These are phyloP conservation scores for Trebouxia sp. DNA, from an alignment of 139 green algal species.

Conservation along the genomic window DNA sequence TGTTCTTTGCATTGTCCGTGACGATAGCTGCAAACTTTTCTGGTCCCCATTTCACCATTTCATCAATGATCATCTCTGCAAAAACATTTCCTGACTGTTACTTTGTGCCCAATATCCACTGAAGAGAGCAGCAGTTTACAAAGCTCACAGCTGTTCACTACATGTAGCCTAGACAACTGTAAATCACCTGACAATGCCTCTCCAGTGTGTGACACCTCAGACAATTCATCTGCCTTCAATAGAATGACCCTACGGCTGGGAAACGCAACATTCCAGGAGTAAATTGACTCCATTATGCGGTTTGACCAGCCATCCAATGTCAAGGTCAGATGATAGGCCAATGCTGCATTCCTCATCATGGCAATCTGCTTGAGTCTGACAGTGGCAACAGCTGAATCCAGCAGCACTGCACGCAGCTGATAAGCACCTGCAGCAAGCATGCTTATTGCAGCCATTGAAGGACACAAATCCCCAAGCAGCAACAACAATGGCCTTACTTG, in stretches of 20 bases:
- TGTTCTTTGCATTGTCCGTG: neutral
- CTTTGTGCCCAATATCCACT: too few species aligned
- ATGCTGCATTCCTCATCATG: neutral
- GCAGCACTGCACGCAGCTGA: neutral
- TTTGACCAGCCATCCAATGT: constrained; percentile 9
- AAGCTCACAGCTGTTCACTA: too few species aligned
- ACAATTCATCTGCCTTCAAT: neutral
- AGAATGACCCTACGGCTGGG: neutral
- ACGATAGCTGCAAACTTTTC: constrained; percentile 13
- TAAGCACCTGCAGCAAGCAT: neutral
- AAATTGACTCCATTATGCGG: neutral
- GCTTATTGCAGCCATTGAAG: neutral
- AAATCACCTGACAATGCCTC: neutral
- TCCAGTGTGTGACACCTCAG: neutral
- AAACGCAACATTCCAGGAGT: neutral
- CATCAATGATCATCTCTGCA: neutral
- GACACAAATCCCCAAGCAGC: neutral
- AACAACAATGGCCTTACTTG: neutral
- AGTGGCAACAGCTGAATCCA: neutral
- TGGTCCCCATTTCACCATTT: neutral
- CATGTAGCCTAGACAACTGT: too few species aligned
- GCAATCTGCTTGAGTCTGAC: neutral
- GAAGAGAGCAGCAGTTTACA: too few species aligned
- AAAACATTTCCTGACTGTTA: neutral
- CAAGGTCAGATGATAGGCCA: neutral